Evolutionary conservation across 2,329 filamentous ascomycete genomes (phyloP), one percentile per base, ranked within the genome.

Genomic region (Penicillium aurantiogriseum): DNA sequence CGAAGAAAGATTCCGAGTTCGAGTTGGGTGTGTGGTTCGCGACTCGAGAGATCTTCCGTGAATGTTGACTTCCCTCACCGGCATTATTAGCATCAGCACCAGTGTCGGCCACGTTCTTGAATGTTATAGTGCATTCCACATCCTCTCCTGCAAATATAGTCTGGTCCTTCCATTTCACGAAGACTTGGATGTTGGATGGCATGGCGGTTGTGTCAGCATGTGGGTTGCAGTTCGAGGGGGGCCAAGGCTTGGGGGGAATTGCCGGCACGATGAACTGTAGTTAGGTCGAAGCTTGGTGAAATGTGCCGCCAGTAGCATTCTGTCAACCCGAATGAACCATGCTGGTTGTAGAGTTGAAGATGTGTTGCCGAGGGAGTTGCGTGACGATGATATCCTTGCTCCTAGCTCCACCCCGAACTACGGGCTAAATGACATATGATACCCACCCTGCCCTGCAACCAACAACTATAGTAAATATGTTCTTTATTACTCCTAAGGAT

Each of bases 121-220:
- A 99, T 50, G 91, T 97, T 74, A 99, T 96, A 65, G 88, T 92
- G 77, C 94, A 97, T 78, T 92, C 90, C 71, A 97, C 85, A 71
- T 96, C 89, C 81, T 99, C 94, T 76, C 94, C 94, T 56, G 94
- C 91, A 78, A 97, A 99, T 69, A 99, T 91, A 61, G 90, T 92
- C 75, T 93, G 88, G 72, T 96, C 90, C 74, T 91, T 89, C 90
- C 93, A 99, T 79, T 88, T 88, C 75, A 99, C 91, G 75, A 93
- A 96, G 76, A 97, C 93, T 75, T 92, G 90, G 74, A 99, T 91
- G 80, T 95, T 93, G 77, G 82, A 85, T 72, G 79, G 77, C 74
- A 80, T 80, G 61, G 72, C 72, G 72, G 61, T 61, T 56, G 57
- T 51, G 61, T 70, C 64, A 74, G 71, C 69, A 69, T 73, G 66